phyloP scores from a whole-genome alignment of 192 early-diverging fungal species.

The Entomortierella lignicola region DNA sequence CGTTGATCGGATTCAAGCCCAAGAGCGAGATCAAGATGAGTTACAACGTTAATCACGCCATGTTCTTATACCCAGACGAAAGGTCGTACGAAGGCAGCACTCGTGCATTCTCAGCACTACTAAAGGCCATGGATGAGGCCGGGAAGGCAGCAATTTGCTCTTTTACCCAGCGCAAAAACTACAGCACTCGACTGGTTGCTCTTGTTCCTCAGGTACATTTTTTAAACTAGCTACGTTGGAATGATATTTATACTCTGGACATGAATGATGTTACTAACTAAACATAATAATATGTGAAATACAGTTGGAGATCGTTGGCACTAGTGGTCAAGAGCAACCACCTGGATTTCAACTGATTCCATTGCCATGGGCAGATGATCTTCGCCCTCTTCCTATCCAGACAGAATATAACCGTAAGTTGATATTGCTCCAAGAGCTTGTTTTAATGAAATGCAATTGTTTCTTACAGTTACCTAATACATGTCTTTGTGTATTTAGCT shows the following conservation, averaged over 20 bases:
- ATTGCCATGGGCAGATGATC: conserved; percentile 84
- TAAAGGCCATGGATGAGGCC: conserved; percentile 65
- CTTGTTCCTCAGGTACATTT: conserved; percentile 72
- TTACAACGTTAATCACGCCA: conserved; percentile 72
- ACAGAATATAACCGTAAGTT: conserved; percentile 25
- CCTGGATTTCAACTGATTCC: conserved; percentile 74
- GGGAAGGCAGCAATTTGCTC: conserved; percentile 77
- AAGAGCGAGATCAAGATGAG: conserved; percentile 56
- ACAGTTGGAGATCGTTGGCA: conserved; percentile 63
- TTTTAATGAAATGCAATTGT: not conserved
- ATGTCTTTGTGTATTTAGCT: conserved; percentile 20
- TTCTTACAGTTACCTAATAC: not conserved
- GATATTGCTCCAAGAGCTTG: not conserved
- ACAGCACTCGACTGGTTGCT: conserved; percentile 69
- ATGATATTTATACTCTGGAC: not conserved
- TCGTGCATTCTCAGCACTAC: conserved; percentile 73
- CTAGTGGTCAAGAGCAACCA: conserved; percentile 61
- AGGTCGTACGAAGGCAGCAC: conserved; percentile 76
- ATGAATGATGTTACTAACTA: not conserved
- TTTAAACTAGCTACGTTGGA: too few relatives aligned
- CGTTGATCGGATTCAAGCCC: conserved; percentile 80
- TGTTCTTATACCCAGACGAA: conserved; percentile 85
- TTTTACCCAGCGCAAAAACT: conserved; percentile 64
- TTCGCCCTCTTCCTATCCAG: conserved; percentile 59
- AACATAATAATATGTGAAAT: not conserved